A percentile compares a stretch with the other conserved stretches of the same genome.
These are phyloP conservation scores for Thermothielavioides terrestris DNA, from an alignment of 495 filamentous ascomycete genomes.

Conservation along the genomic window DNA sequence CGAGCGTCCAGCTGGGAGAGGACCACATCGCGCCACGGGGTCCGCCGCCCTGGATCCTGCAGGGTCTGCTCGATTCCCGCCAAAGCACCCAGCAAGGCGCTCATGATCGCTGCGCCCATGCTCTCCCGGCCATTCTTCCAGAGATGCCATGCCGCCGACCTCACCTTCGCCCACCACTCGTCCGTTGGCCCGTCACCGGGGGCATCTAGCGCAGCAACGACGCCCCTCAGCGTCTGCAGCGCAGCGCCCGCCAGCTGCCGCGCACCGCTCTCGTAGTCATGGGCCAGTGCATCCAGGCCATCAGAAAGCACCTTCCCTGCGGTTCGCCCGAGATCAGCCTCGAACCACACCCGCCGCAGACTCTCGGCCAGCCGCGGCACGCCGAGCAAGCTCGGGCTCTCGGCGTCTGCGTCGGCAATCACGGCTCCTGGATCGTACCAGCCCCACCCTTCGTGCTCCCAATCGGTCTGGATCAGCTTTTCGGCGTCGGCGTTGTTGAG, in stretches of 20 bases:
- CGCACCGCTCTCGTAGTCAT: conserved; percentile 50
- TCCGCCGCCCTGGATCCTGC: neutral
- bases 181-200: conserved; percentile 9
- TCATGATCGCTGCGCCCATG: conserved; percentile 53
- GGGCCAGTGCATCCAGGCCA: conserved; percentile 39
- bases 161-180: conserved; percentile 47
- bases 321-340: conserved; percentile 32
- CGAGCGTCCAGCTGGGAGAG: conserved; percentile 11
- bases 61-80: conserved; percentile 17
- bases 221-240: conserved; percentile 37
- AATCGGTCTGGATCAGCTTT: conserved; percentile 45
- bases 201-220: conserved; percentile 21
- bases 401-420: conserved; percentile 8
- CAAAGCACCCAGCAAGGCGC: conserved; percentile 41
- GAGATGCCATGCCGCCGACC: conserved; percentile 55
- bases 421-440: conserved; percentile 48
- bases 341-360: conserved; percentile 49
- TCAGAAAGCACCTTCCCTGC: conserved; percentile 37
- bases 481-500: conserved; percentile 34
- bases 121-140: conserved; percentile 54
- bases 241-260: conserved; percentile 46
- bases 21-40: neutral
- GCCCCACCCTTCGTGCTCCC: conserved; percentile 52
- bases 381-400: conserved; percentile 34
- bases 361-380: conserved; percentile 51